A percentile compares a stretch with the other conserved stretches of the same genome.
Conservation (phyloP, 148 eudicot species). For the Vaccinium macrocarpon region DNA sequence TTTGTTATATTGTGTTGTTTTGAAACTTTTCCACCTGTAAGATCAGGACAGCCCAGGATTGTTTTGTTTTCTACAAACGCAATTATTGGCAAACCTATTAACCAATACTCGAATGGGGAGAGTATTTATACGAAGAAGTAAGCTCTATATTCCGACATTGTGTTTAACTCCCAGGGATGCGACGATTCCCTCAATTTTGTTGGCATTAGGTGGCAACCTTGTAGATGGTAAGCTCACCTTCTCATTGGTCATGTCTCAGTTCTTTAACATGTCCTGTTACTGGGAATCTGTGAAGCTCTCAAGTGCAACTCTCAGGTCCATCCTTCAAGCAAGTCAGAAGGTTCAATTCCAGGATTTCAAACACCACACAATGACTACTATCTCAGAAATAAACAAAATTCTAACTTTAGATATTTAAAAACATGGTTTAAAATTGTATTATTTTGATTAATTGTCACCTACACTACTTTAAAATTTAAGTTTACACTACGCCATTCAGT, state of each 20-base stretch:
- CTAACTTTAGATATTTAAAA: background rate
- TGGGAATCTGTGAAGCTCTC: background rate
- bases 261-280: background rate
- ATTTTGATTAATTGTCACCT: background rate
- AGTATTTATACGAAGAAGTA: background rate
- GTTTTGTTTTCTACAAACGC: background rate
- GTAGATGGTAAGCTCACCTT: conserved; percentile 63
- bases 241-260: conserved; percentile 9
- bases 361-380: no score
- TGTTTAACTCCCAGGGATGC: conserved; percentile 62
- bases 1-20: background rate
- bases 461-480: background rate
- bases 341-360: no score
- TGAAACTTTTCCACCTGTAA: background rate
- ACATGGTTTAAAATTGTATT: background rate
- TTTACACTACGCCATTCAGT: background rate
- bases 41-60: background rate
- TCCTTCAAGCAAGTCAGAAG: no score
- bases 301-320: no score
- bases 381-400: background rate
- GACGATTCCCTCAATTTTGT: conserved; percentile 95
- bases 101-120: background rate
- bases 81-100: conserved; percentile 1
- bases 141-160: background rate
- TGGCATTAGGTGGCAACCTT: conserved; percentile 97